Conservation (phyloP, 331 rosid genomes). For the Pyracantha coccinea region DNA sequence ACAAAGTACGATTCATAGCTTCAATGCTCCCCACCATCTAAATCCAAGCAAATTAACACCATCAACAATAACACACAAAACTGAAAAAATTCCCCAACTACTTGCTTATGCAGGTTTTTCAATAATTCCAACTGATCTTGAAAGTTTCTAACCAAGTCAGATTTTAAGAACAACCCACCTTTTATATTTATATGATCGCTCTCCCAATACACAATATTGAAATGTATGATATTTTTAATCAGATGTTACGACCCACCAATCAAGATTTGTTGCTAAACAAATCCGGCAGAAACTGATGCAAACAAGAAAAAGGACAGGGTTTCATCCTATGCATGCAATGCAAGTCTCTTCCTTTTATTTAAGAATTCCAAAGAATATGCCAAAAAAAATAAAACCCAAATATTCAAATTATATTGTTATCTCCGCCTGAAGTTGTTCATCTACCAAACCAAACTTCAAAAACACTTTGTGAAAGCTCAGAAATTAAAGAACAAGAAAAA, state of each 20-base stretch:
- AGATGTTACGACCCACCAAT: conserved; percentile 21
- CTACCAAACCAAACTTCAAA: conserved; percentile 46
- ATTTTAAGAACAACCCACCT: conserved; percentile 8
- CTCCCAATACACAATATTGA: not conserved
- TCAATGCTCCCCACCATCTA: conserved; percentile 56
- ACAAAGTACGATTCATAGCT: conserved; percentile 16
- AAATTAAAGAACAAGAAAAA: not conserved
- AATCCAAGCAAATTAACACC: not conserved
- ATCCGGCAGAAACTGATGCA: conserved; percentile 15
- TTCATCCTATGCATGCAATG: not conserved
- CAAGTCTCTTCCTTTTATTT: not conserved
- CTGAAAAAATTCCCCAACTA: not conserved
- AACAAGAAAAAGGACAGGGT: not conserved
- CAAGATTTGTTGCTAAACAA: conserved; percentile 6
- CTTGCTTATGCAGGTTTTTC: not conserved
- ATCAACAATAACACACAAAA: conserved; percentile 9
- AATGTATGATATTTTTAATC: not conserved
- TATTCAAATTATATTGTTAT: conserved; percentile 28
- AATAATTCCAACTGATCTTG: not conserved
- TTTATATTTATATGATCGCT: not conserved
- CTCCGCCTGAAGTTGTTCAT: conserved; percentile 67
- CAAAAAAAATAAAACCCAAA: conserved; percentile 4
- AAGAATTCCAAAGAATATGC: conserved; percentile 8
- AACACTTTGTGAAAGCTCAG: not conserved
- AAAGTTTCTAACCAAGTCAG: not conserved